Evolutionary conservation across 1,284 basidiomycete species (phyloP).

Genomic region (Sporisorium reilianum): DNA sequence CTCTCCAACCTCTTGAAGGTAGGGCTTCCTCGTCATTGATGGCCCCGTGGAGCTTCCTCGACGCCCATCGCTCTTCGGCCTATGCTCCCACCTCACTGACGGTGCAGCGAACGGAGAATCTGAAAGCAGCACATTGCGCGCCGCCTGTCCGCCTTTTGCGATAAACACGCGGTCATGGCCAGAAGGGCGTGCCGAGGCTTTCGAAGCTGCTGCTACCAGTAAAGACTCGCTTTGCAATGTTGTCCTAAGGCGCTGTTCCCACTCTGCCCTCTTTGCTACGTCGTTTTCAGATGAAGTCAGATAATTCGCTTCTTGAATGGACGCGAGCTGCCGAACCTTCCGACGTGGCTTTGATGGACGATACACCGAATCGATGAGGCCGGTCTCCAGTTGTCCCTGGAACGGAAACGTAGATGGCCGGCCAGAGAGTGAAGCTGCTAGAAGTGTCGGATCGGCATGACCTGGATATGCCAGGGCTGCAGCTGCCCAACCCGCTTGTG

Average conservation of each 20-base stretch:
- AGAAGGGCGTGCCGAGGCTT: too few relatives aligned
- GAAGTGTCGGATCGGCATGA: background rate
- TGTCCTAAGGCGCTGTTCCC: background rate
- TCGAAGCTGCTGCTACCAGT: background rate
- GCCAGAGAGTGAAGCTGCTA: background rate
- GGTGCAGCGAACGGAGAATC: too few relatives aligned
- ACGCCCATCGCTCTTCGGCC: background rate
- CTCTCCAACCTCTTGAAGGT: background rate
- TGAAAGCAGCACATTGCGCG: background rate
- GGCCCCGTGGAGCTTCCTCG: background rate
- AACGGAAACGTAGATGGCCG: too few relatives aligned
- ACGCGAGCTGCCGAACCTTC: background rate
- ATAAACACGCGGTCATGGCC: background rate
- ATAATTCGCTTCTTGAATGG: background rate
- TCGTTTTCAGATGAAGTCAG: background rate
- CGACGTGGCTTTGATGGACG: background rate
- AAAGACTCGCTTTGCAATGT: background rate
- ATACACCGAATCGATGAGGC: too few relatives aligned
- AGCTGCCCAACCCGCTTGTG: background rate
- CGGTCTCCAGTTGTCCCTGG: too few relatives aligned
- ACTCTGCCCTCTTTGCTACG: background rate
- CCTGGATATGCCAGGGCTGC: background rate
- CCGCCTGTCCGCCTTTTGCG: too few relatives aligned
- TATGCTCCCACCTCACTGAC: background rate
- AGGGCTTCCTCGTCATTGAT: too few relatives aligned